Base-by-base conservation (phyloP, 305 asterid species). In the Plantago lanceolata region DNA sequence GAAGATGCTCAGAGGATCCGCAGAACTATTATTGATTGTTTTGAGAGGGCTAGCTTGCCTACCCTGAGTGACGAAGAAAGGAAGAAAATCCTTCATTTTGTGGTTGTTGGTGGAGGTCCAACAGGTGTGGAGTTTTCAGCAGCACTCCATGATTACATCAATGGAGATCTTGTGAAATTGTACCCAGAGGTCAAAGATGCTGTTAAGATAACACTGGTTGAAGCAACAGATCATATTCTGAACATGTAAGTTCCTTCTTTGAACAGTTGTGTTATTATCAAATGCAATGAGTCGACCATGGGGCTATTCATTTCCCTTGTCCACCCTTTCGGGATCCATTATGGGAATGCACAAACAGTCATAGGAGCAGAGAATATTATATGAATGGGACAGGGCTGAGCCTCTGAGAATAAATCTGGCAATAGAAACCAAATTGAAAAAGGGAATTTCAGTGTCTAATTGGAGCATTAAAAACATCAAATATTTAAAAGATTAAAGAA, bases 1-100 rank as follows among this genome's bases (percentile, higher is more conserved):
- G 98, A 92, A 73, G 98, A 92, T 84, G 98, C 98, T 75, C 98
- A 89, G 77, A 89, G 62, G 84, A 92, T 92, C 65, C 94, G 98
- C 26, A 81, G 89, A 78, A 80, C 84, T 5, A 81, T 89, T 48
- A 65, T 92, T 69, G 95, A 89, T 71, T 89, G 96, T 74, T 92
- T 92, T 75, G 98, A 92, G 64, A 84, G 76, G 75, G 98, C 98
- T 53, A 84, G 83, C 73, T 59, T 89, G 75, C 95, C 97, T 47
- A 87, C 70, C 64, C 80, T 92, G 59, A 84, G 79, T 76, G 95
- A 89, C 63, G 95, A 92, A 79, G 98, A 89, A 77, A 85, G 88
- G 67, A 80, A 80, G 78, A 77, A 75, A 61, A 75, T 92, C 75
- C 98, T 92, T 79, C 98, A 92, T 73, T 92, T 92, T 74, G 96